Evolutionary conservation across 805 yeast genomes (phyloP).

Genomic region (Blastobotrys attinorum): DNA sequence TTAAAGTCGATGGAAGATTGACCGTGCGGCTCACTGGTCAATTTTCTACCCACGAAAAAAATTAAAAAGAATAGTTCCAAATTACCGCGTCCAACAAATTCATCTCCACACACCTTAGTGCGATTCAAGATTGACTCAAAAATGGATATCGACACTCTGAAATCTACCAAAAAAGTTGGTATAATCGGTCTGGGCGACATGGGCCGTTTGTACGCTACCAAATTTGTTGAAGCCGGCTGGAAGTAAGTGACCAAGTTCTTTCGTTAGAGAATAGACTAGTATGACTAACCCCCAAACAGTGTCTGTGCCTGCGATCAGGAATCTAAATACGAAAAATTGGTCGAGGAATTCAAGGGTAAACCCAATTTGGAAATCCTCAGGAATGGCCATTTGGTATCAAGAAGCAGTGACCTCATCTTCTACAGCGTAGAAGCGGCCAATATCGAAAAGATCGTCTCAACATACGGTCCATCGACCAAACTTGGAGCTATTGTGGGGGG

Average conservation of each 20-base stretch:
- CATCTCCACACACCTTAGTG: too few species aligned
- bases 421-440: constrained; percentile 92
- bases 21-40: too few species aligned
- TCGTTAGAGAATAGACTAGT: not conserved
- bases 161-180: constrained; percentile 55
- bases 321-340: constrained; percentile 44
- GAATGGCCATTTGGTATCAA: constrained; percentile 79
- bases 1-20: too few species aligned
- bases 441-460: constrained; percentile 59
- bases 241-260: constrained; percentile 26
- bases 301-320: constrained; percentile 86
- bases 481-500: constrained; percentile 94
- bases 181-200: constrained; percentile 95
- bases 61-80: too few species aligned
- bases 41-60: too few species aligned
- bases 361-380: constrained; percentile 42
- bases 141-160: constrained; percentile 25
- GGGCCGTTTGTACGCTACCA: constrained; percentile 82
- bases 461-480: constrained; percentile 80
- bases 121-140: too few species aligned
- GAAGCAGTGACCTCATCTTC: constrained; percentile 73
- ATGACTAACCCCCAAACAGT: constrained; percentile 14
- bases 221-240: constrained; percentile 82
- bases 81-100: too few species aligned
- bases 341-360: constrained; percentile 30